Conservation (phyloP, 129 eudicot genomes). For the Flaveria robusta region DNA sequence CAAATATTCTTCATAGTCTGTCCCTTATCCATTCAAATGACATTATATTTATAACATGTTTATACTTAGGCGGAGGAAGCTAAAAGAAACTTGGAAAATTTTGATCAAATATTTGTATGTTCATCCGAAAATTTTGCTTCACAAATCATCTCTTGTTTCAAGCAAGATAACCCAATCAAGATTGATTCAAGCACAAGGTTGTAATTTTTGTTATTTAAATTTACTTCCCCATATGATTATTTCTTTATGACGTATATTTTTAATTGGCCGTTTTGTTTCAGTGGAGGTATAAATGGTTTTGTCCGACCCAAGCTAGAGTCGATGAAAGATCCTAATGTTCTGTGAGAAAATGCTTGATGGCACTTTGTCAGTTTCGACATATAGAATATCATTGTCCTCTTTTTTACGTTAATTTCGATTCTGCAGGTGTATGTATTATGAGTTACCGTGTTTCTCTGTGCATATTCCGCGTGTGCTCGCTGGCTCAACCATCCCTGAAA, state of each 20-base stretch:
- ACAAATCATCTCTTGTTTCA: neutral
- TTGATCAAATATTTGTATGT: conserved; percentile 41
- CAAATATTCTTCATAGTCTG: neutral
- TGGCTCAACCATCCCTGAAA: conserved; percentile 46
- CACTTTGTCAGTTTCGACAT: neutral
- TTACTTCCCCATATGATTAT: neutral
- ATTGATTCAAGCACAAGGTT: conserved; percentile 37
- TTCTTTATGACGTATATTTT: neutral
- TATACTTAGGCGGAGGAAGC: conserved; percentile 47
- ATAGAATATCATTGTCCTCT: neutral
- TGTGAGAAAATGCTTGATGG: conserved; percentile 37
- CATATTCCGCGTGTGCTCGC: conserved; percentile 44
- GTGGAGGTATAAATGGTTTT: conserved; percentile 40
- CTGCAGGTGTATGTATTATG: conserved; percentile 42
- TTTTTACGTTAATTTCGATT: neutral
- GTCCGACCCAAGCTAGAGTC: conserved; percentile 27
- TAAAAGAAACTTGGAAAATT: conserved; percentile 34
- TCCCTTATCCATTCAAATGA: neutral
- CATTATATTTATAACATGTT: neutral
- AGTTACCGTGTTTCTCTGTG: conserved; percentile 23
- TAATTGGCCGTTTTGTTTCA: conserved; percentile 6
- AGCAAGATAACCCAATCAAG: conserved; percentile 22
- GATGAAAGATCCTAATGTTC: conserved; percentile 2
- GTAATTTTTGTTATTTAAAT: neutral
- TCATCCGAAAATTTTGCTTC: conserved; percentile 27